Base-by-base conservation (phyloP, 306 rosid genomes). In the Amphicarpaea edgeworthii region DNA sequence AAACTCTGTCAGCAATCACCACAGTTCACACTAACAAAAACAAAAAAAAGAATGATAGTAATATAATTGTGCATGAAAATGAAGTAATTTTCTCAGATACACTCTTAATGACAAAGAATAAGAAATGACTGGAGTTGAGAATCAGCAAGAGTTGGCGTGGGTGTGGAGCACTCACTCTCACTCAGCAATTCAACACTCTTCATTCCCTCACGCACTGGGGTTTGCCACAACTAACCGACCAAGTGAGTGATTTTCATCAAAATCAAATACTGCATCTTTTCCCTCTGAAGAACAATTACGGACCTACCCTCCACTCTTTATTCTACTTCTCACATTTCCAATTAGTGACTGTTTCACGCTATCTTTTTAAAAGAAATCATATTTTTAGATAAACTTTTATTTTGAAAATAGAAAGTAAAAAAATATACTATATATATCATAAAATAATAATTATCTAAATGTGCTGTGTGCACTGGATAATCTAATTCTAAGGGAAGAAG, bases 151-250 rank as follows among this genome's bases (percentile, higher is more conserved):
- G 40, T 34, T 6, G 40, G 40, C 40, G 9, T 34, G 40, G 9
- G 1, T 30, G 37, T 30, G 37, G 37, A 30, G 37, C 37, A 30
- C 37, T n/a, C n/a, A n/a, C n/a, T n/a, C n/a, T n/a, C n/a, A n/a
- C n/a, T 30, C 37, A 30, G 37, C 37, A 6, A 30, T 30, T 30
- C 6, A 30, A 30, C 34, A 30, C 34, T 30, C 34, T 30, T 4
- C 37, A 30, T 30, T 30, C 7, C 37, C 37, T 30, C 37, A 4
- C 40, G 40, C 81, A 77, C 75, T 77, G 2, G 7, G 62, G 76
- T 45, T 68, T 58, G 76, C 76, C 81, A 57, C 76, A 77, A 66
- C 58, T 3, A 40, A 6, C 75, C 38, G 26, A 73, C 46, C 57
- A 24, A 50, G 9, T 28, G 17, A 68, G 5, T 68, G 28, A 46